Evolutionary conservation across 306 rosid species (phyloP), one percentile per base, ranked within the genome.

Genomic region (Sphenostylis stenocarpa): DNA sequence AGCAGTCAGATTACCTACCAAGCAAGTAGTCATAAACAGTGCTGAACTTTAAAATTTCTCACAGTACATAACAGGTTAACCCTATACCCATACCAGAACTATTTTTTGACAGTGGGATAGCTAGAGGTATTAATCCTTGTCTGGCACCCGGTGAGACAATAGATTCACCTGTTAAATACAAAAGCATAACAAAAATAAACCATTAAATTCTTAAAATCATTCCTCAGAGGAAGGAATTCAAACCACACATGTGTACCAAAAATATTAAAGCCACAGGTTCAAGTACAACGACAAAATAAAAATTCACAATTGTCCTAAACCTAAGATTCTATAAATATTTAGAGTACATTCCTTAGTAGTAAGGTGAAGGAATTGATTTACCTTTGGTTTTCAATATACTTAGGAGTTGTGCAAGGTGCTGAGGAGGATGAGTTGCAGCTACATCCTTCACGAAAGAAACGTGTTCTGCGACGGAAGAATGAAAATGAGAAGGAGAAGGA

Each of bases 71-170:
- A 41, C 47, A 11, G 47, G 47, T 52, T 29, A 77, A 19, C 31
- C 45, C 66, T 31, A 74, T 69, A 76, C 17, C 34, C 69, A 71
- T 73, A 94, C 96, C 97, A 47, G 96, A 87, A 82, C 76, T 85
- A 38, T 79, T 92, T 83, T 84, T 86, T 5, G 96, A 76, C n/a
- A 94, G 82, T 17, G 97, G 98, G 63, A 94, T 75, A 71, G 87
- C 90, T 78, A 95, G 90, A 53, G 97, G 97, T 53, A 95, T 83
- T 47, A 88, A 70, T 58, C 97, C 97, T 82, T 88, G 89, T 83
- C 83, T 94, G 23, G 92, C 90, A 76, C 97, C 95, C 0, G 98
- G 98, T 44, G 96, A 85, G 76, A 94, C 39, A 29, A 94, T 85
- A 71, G 96, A 84, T 67, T 87, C 95, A 84, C 98, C 98, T 94